A percentile compares a stretch with the other conserved stretches of the same genome.
These are phyloP conservation scores for Pterocarpus santalinus DNA, from an alignment of 306 rosid species.

Conservation along the genomic window DNA sequence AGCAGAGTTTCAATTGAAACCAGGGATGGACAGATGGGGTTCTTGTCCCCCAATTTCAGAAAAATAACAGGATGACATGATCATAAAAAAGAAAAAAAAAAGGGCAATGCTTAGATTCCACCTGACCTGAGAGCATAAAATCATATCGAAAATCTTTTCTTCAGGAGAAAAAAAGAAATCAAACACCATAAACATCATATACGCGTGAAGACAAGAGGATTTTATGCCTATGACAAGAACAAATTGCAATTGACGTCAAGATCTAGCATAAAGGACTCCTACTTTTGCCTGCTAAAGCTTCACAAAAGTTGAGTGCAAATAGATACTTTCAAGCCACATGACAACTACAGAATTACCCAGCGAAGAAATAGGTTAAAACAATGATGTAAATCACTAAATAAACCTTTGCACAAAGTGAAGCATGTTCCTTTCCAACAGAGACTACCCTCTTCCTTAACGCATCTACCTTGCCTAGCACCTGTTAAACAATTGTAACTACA, in stretches of 20 bases:
- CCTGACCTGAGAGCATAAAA: not conserved
- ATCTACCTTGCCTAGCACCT: conserved; percentile 84
- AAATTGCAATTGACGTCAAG: conserved; percentile 13
- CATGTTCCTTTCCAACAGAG: conserved; percentile 89
- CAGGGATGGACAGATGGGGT: not conserved
- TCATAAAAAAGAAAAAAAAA: not conserved
- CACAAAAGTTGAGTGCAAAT: not conserved
- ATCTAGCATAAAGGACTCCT: conserved; percentile 32
- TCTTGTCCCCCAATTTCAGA: not conserved
- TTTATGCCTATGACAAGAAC: conserved; percentile 2
- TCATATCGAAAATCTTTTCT: conserved; percentile 16
- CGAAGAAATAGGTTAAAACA: conserved; percentile 21
- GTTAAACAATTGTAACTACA: conserved; percentile 32
- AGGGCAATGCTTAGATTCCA: not conserved
- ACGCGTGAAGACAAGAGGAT: conserved; percentile 26
- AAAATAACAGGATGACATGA: conserved; percentile 8
- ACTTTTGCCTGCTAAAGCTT: conserved; percentile 25
- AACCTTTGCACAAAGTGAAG: conserved; percentile 93
- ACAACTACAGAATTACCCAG: conserved; percentile 22
- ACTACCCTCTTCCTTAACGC: conserved; percentile 88
- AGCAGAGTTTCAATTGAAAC: not conserved
- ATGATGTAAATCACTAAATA: conserved; percentile 33
- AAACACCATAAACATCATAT: conserved; percentile 16
- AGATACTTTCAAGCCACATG: conserved; percentile 40
- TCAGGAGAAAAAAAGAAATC: not conserved